Conservation (phyloP, 2,329 filamentous ascomycete genomes). For the Fusarium penzigii region DNA sequence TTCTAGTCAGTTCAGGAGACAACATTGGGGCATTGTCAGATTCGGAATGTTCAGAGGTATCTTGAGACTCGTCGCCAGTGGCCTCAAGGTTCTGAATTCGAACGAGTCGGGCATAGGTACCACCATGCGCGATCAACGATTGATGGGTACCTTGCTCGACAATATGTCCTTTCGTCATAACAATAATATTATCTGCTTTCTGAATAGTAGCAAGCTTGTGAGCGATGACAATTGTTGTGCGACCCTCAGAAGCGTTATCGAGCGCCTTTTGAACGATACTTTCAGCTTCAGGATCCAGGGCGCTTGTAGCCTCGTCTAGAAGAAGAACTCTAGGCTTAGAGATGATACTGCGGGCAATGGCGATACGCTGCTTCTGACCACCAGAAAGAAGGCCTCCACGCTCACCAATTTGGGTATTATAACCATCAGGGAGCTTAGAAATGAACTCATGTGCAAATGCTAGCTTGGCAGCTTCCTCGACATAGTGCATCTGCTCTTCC, state of each 20-base stretch:
- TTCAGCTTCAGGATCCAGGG: conserved; percentile 45
- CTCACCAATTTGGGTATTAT: conserved; percentile 61
- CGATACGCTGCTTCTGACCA: conserved; percentile 65
- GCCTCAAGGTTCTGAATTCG: conserved; percentile 39
- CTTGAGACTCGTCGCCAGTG: conserved; percentile 18
- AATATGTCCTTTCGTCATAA: conserved; percentile 29
- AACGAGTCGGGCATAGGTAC: conserved; percentile 56
- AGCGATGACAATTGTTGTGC: conserved; percentile 66
- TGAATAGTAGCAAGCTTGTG: conserved; percentile 50
- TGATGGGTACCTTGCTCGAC: conserved; percentile 40
- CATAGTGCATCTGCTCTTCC: conserved; percentile 45
- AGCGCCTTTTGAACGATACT: conserved; percentile 55
- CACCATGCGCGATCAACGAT: conserved; percentile 49
- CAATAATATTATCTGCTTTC: conserved; percentile 34
- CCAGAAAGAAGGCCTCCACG: conserved; percentile 65
- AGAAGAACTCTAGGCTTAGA: conserved; percentile 62
- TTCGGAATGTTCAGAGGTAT: conserved; percentile 25
- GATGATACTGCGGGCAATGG: conserved; percentile 65
- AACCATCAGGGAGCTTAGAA: conserved; percentile 45
- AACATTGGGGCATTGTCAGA: conserved; percentile 19
- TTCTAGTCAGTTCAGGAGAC: conserved; percentile 26
- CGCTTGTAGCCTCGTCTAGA: conserved; percentile 67
- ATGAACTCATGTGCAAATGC: conserved; percentile 56
- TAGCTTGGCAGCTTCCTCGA: conserved; percentile 48
- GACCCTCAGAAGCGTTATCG: conserved; percentile 50